Evolutionary conservation across 768 basidiomycete species (phyloP).

Genomic region (Macrolepiota fuliginosa): DNA sequence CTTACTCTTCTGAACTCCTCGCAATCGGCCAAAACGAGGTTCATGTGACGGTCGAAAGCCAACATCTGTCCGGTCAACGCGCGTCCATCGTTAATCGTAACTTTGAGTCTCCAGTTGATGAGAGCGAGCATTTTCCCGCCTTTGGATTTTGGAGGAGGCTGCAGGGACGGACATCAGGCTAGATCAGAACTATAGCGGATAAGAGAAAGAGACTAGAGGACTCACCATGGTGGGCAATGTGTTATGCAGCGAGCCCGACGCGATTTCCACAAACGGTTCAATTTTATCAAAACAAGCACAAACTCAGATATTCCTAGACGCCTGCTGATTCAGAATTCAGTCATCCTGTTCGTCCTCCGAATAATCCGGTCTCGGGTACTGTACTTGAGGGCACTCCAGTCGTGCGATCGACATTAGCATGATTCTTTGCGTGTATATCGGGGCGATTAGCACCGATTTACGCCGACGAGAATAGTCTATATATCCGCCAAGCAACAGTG

Average conservation of each 20-base stretch:
- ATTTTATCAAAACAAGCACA: slow-evolving; percentile 23
- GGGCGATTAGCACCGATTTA: background rate
- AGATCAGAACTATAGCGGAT: slow-evolving; percentile 13
- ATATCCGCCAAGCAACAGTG: background rate
- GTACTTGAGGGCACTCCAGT: background rate
- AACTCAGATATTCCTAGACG: slow-evolving; percentile 14
- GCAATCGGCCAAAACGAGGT: slow-evolving; percentile 95
- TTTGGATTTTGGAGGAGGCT: slow-evolving; percentile 96
- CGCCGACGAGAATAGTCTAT: background rate
- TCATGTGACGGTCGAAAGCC: slow-evolving; percentile 99
- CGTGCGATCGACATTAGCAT: background rate
- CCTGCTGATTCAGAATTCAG: slow-evolving; percentile 1
- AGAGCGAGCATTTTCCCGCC: slow-evolving; percentile 97
- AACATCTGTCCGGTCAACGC: slow-evolving; percentile 97
- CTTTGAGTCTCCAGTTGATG: slow-evolving; percentile 96
- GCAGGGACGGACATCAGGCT: slow-evolving; percentile 8
- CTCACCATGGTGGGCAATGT: slow-evolving; percentile 56
- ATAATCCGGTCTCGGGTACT: background rate
- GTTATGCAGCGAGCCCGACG: slow-evolving; percentile 16
- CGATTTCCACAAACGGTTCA: slow-evolving; percentile 13
- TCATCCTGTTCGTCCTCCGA: background rate
- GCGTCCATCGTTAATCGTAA: slow-evolving; percentile 97
- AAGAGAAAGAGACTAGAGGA: background rate
- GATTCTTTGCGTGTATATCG: background rate
- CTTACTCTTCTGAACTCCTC: slow-evolving; percentile 95